These are phyloP conservation scores for Pichia manshurica DNA, from an alignment of 805 yeast genomes.

Conservation along the genomic window DNA sequence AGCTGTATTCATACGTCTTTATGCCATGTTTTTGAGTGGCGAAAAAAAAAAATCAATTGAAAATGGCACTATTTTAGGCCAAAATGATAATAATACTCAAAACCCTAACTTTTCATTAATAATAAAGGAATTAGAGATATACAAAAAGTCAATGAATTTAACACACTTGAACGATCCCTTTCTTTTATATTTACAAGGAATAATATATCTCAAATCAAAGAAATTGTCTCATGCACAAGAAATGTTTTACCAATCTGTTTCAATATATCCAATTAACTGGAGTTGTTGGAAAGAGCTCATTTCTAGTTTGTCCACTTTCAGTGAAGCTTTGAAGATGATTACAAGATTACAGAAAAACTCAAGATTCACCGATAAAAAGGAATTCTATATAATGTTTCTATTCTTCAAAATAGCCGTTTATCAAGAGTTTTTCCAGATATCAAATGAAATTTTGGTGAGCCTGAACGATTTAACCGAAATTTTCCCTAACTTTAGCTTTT, in stretches of 20 bases:
- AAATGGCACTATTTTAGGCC: slow-evolving; percentile 58
- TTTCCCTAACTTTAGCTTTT: slow-evolving; percentile 69
- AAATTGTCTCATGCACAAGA: slow-evolving; percentile 57
- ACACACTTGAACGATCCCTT: slow-evolving; percentile 43
- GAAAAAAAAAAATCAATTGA: slow-evolving; percentile 72
- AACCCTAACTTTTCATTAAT: slow-evolving; percentile 31
- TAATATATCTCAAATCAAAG: slow-evolving; percentile 57
- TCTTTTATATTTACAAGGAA: slow-evolving; percentile 66
- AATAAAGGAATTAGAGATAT: slow-evolving; percentile 38
- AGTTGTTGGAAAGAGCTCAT: slow-evolving; percentile 83
- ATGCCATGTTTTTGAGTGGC: slow-evolving; percentile 66
- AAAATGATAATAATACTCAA: slow-evolving; percentile 29
- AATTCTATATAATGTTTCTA: slow-evolving; percentile 28
- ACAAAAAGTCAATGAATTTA: slow-evolving; percentile 17
- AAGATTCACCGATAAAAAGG: slow-evolving; percentile 26
- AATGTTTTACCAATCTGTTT: slow-evolving; percentile 54
- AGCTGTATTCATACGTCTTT: slow-evolving; percentile 57
- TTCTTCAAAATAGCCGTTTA: slow-evolving; percentile 62
- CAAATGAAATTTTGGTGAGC: slow-evolving; percentile 43
- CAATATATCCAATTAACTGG: slow-evolving; percentile 83
- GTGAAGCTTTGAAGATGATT: slow-evolving; percentile 46
- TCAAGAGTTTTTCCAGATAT: slow-evolving; percentile 76
- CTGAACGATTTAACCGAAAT: slow-evolving; percentile 43
- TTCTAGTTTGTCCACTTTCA: slow-evolving; percentile 52
- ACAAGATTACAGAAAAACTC: slow-evolving; percentile 35